Base-by-base conservation (phyloP, 768 basidiomycete species). In the Rhodocollybia butyracea region DNA sequence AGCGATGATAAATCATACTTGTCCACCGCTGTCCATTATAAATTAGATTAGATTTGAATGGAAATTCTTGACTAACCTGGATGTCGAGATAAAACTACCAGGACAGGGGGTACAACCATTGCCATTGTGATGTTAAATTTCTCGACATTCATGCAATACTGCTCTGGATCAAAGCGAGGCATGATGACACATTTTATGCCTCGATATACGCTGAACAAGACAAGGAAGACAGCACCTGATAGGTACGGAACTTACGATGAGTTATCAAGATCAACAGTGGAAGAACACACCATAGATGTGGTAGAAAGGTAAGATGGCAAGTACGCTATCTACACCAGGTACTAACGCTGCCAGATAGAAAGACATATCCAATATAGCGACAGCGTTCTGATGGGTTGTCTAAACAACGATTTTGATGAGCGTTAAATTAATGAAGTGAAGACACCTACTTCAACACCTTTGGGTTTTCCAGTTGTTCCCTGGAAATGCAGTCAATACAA, bases 381-480 rank as follows among this genome's bases (percentile, higher is more conserved):
- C 82, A 43, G 92, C 66, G 60, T 93, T 92, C 55, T 79, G 74
- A 65, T 86, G 86, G 0, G 84, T 86, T 0, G 85, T 85, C 81
- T 83, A 58, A 6, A 19, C 5, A 6, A 54, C 3, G 40, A 10
- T 40, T 13, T 42, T 21, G 52, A 50, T 15, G 15, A 19, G 21
- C 24, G 38, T 56, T 32, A 55, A 58, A 32, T 21, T 47, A 19
- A 19, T 1, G 26, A 39, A 8, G 19, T 45, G 45, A 46, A 40
- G 39, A 40, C 8, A 6, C 39, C 15, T 40, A 40, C 39, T n/a
- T 40, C 39, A 6, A 40, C 39, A 6, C 39, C 91, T 69, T 92
- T 93, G 2, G 91, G 85, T 59, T 83, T 83, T 2, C 90, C 88
- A 0, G 87, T 90, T 1, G 90, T 92, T 5, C 90, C 90, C 39